Evolutionary conservation across 2,329 filamentous ascomycete genomes (phyloP).

Genomic region (Nakataea oryzae): DNA sequence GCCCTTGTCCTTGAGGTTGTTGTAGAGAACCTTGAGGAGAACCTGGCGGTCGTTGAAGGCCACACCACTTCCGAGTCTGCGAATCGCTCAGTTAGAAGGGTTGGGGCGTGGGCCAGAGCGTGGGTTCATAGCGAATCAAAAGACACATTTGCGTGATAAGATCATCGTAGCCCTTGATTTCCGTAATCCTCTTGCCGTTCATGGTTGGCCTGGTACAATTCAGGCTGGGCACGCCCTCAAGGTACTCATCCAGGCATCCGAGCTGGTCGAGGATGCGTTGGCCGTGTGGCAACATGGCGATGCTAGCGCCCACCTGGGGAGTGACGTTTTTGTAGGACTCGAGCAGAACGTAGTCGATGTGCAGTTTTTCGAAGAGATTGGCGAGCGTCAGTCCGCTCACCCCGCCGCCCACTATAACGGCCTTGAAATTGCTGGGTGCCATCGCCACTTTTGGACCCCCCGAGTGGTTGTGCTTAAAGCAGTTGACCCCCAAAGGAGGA

Average conservation of each 20-base stretch:
- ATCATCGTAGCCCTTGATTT: too few relatives aligned
- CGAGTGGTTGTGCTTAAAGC: too few relatives aligned
- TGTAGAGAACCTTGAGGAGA: constrained; percentile 19
- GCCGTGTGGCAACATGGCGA: constrained; percentile 32
- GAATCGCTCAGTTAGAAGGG: too few relatives aligned
- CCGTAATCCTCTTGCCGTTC: too few relatives aligned
- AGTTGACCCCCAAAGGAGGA: too few relatives aligned
- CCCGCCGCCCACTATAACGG: constrained; percentile 37
- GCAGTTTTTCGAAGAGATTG: constrained; percentile 29
- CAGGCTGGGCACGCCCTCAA: constrained; percentile 4
- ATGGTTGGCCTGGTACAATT: too few relatives aligned
- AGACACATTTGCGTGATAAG: too few relatives aligned
- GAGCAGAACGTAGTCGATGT: constrained; percentile 37
- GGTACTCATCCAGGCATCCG: constrained; percentile 19
- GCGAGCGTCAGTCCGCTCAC: constrained; percentile 36
- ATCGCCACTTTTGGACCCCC: too few relatives aligned
- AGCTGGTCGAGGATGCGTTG: constrained; percentile 38
- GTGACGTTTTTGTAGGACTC: constrained; percentile 30
- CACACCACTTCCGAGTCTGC: too few relatives aligned
- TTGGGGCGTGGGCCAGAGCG: too few relatives aligned
- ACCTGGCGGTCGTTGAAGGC: not conserved
- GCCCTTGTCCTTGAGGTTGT: constrained; percentile 20
- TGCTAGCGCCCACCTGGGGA: constrained; percentile 34
- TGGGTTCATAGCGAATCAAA: too few relatives aligned
- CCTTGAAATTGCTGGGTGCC: too few relatives aligned